Base-by-base conservation (phyloP, 208 protist species). In the Trypanosoma congolense region DNA sequence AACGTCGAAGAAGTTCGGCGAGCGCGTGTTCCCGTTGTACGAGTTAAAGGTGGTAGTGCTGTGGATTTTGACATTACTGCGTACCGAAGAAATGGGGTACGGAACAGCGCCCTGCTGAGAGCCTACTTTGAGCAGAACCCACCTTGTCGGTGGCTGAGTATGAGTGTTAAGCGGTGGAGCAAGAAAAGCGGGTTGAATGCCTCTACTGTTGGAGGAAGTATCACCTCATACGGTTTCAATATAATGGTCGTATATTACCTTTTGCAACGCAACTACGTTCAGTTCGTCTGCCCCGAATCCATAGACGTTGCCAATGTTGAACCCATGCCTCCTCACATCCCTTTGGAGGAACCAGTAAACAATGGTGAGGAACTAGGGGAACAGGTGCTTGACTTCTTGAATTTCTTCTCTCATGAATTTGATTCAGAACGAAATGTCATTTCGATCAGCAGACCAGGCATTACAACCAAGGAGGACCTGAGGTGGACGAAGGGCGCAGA, bases 181-280 rank as follows among this genome's bases (percentile, higher is more conserved):
- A 95, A 95, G 58, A 61, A 45, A 19, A 66, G 66, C 1, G 89
- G 89, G 2, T 49, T 95, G 21, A 93, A 93, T 57, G 75, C 61
- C 0, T 60, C 72, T 29, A 61, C 80, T 14, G 66, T 78, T 19
- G 72, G 74, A 4, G 81, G 85, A 6, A 92, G 75, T 61, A 65
- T 95, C 43, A 95, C 89, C 0, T 93, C 85, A 0, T 95, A 95
- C 49, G 89, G 82, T 12, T 93, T 90, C 67, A 89, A 93, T 46
- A 30, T 95, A 29, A 85, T 95, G 78, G 65, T 89, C 9, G 80
- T 76, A 10, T 92, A 92, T 57, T 95, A 90, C 53, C 55, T 90
- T n/a, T 42, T 92, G 4, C 73, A 67, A 29, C 80, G 83, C 2
- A 55, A 65, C 12, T 33, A 76, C 3, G 66, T 87, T n/a, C 38